A percentile compares a stretch with the other conserved stretches of the same genome.
phyloP scores from a whole-genome alignment of 75 land plant species.

The Larix kaempferi region DNA sequence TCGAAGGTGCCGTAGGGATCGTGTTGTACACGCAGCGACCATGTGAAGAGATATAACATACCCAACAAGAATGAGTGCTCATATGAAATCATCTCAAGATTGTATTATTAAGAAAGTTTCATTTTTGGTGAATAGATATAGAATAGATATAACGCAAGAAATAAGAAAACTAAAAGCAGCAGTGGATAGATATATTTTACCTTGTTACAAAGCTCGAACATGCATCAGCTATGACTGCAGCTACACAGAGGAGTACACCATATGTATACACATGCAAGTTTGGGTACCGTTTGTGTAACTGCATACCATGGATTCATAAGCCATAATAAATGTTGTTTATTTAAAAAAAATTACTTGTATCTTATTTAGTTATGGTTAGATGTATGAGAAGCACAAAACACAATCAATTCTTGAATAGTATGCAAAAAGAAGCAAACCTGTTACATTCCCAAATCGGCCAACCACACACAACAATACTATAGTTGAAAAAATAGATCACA shows the following conservation, averaged over 20 bases:
- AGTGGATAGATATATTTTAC: constrained; percentile 21
- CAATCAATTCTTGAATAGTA: not conserved
- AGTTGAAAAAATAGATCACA: no score
- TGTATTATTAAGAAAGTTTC: not conserved
- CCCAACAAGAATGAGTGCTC: not conserved
- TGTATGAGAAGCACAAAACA: not conserved
- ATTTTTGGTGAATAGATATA: not conserved
- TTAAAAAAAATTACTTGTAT: not conserved
- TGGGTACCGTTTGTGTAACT: constrained; percentile 72
- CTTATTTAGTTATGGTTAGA: not conserved
- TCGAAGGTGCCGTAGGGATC: no score
- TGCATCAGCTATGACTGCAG: constrained; percentile 70
- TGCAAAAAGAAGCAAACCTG: not conserved
- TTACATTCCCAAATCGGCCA: not conserved
- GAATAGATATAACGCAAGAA: not conserved
- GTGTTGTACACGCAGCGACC: no score
- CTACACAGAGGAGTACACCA: constrained; percentile 94
- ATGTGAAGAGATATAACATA: no score
- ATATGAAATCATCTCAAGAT: not conserved
- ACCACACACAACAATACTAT: not conserved
- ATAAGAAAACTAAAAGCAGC: constrained; percentile 3
- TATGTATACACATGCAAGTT: constrained; percentile 82
- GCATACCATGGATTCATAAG: constrained; percentile 9
- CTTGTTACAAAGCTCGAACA: constrained; percentile 88
- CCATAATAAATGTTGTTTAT: not conserved